phyloP scores from a whole-genome alignment of 768 basidiomycete species.

The Leucosporidium yakuticum region DNA sequence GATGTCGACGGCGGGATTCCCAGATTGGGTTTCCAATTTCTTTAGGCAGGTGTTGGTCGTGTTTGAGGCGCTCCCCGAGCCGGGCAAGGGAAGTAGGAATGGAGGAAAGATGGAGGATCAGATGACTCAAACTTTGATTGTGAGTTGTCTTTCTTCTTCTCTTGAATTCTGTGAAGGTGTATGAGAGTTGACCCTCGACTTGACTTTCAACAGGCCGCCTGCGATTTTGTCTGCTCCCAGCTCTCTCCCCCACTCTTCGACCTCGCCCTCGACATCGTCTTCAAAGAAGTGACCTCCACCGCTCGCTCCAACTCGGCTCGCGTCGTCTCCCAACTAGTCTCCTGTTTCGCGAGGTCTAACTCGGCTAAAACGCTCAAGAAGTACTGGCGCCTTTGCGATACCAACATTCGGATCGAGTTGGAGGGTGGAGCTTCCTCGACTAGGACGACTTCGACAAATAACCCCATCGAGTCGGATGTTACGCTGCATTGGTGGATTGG shows the following conservation, averaged over 20 bases:
- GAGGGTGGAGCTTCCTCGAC: slow-evolving; percentile 60
- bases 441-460: slow-evolving; percentile 60
- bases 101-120: slow-evolving; percentile 47
- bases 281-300: slow-evolving; percentile 80
- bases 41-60: slow-evolving; percentile 70
- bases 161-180: not conserved
- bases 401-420: slow-evolving; percentile 75
- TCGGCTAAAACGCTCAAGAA: slow-evolving; percentile 69
- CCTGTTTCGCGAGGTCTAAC: slow-evolving; percentile 70
- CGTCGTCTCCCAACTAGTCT: slow-evolving; percentile 80
- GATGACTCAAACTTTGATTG: slow-evolving; percentile 43
- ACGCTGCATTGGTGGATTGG: slow-evolving; percentile 83
- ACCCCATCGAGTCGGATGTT: slow-evolving; percentile 48
- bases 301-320: slow-evolving; percentile 85
- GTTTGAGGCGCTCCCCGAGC: slow-evolving; percentile 79
- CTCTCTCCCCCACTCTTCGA: slow-evolving; percentile 72
- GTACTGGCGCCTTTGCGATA: slow-evolving; percentile 70
- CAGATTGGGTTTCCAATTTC: slow-evolving; percentile 78
- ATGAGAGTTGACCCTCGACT: slow-evolving; percentile 40
- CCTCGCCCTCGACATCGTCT: slow-evolving; percentile 74
- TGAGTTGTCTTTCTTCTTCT: slow-evolving; percentile 11
- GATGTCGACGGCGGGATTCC: slow-evolving; percentile 66
- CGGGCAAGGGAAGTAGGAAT: slow-evolving; percentile 64
- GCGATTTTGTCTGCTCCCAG: slow-evolving; percentile 70
- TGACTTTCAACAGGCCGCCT: slow-evolving; percentile 58